Base-by-base conservation (phyloP, 2,329 filamentous ascomycete species). In the Trichoderma oligosporum region DNA sequence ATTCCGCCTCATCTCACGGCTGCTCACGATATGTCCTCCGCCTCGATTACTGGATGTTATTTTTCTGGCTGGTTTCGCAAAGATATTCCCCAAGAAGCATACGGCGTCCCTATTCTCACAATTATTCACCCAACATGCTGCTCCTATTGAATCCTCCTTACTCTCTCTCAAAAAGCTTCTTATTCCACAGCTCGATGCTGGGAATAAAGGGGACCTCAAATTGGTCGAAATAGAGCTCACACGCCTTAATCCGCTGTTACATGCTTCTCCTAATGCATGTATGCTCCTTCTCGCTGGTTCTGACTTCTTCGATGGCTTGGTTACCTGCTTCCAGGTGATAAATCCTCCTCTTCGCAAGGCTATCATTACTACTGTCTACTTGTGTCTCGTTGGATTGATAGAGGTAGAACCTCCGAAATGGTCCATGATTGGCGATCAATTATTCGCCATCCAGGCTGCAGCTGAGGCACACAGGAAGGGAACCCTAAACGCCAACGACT, bases 291-390 rank as follows among this genome's bases (percentile, higher is more conserved):
- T 96, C 64, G 88, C 88, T 0, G 93, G 93, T 1, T 91, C 88
- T 49, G 93, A 97, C 71, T 93, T 94, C 64, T 72, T 96, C 18
- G 93, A 97, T 68, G 84, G 87, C 0, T 78, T 96, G 11, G 76
- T 83, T 35, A 75, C 75, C 48, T 85, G 85, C 60, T 92, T 86
- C 70, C 79, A 76, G 47, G 79, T 86, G 57, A 84, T 83, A 70
- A 82, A 85, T 57, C 80, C 82, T 16, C 78, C 80, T 0, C 65
- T 91, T 41, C 82, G 85, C 58, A 87, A 83, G 61, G 79, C 82
- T 14, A 80, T 96, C 27, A 79, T 92, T 45, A 84, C 87, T 1
- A 87, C 88, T 3, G 76, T 83, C 11, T 97, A 94, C 66, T 76
- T 96, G 3, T 88, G 88, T 36, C 76, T 97, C 0, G 73, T 85